Base-by-base conservation (phyloP, 2,329 filamentous ascomycete genomes). In the Emergomyces pasteurianus region DNA sequence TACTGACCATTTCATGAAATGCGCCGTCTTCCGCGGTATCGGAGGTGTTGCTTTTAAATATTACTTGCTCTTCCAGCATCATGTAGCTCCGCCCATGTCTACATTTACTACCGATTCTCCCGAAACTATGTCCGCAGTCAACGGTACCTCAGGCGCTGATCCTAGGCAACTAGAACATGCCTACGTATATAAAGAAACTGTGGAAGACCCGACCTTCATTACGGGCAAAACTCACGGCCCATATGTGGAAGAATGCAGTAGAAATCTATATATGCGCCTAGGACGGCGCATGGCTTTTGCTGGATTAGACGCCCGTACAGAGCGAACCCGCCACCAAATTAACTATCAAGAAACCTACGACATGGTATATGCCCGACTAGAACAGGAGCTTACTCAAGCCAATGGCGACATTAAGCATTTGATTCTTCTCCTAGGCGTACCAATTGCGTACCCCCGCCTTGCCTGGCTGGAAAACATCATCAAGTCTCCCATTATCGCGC, bases 401-500 rank as follows among this genome's bases (percentile, higher is more conserved):
- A 79, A 81, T 60, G 79, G 78, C 34, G 77, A 81, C 21, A 81
- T 86, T 69, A 86, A 84, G 73, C 84, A 87, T 68, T 70, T 87
- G 26, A 77, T 87, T 46, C 73, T 87, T 26, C 74, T 87, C 12
- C 76, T 87, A 1, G 88, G 87, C 60, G 85, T 89, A 26, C 89
- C 91, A 0, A 92, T 95, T 67, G 78, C 78, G 1, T 80, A 83
- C 65, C 80, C 80, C 1, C 90, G 92, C 67, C 80, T 96, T 59
- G 94, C 92, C n/a, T 96, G 92, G 92, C 81, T 96, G 4, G 92
- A 97, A 72, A 96, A 96, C 69, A 88, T 96, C 61, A 83, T 97
- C 67, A 83, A 83, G 18, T 95, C 90, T 63, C 92, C 92, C 0
- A 67, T 96, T 28, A 92, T 96, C 70, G 91, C 88, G 0, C 91